These are phyloP conservation scores for Sclerotinia trifoliorum DNA, from an alignment of 2,329 filamentous ascomycete species.

Conservation along the genomic window DNA sequence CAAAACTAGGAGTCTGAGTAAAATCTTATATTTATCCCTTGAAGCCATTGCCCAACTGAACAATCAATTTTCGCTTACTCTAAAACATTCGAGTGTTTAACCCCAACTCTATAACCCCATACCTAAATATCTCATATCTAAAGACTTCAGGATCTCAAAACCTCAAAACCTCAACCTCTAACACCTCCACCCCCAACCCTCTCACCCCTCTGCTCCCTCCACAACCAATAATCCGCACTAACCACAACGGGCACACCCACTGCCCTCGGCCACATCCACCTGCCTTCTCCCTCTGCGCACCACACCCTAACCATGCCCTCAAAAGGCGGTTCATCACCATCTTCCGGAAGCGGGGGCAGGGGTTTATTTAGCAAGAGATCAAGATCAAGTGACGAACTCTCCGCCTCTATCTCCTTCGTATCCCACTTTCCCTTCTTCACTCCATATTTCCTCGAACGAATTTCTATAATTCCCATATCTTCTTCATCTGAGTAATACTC, in stretches of 20 bases:
- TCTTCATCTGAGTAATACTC: constrained; percentile 17
- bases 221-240: constrained; percentile 12
- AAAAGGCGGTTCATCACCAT: constrained; percentile 6
- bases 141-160: fast-evolving
- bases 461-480: not conserved
- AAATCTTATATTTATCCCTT: not conserved
- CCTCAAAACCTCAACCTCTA: fast-evolving
- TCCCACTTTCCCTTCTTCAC: not conserved
- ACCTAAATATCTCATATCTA: too few relatives aligned
- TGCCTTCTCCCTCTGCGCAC: not conserved
- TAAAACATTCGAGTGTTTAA: not conserved
- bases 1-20: not conserved
- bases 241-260: not conserved
- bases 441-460: not conserved
- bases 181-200: not conserved
- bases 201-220: constrained; percentile 14
- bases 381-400: not conserved
- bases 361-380: not conserved
- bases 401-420: not conserved
- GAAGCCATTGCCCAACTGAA: not conserved
- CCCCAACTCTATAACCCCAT: not conserved
- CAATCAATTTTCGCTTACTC: not conserved
- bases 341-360: not conserved
- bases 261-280: constrained; percentile 12
- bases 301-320: constrained; percentile 16